Evolutionary conservation across 371 early-diverging fungal species (phyloP).

Genomic region (Saksenaea vasiformis): DNA sequence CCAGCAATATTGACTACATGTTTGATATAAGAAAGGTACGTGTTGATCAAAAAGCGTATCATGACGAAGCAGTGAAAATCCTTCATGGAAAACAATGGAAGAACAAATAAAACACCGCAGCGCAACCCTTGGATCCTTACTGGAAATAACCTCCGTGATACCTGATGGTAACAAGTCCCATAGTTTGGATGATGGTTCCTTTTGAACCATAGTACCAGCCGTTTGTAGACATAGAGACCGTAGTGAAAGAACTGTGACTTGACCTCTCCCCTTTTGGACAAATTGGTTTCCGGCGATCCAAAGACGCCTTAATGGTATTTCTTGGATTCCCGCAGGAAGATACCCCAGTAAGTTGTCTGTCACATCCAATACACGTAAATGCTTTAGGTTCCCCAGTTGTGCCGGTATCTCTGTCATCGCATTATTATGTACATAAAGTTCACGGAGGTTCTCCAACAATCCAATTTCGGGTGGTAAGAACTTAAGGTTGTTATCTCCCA

Average conservation of each 20-base stretch:
- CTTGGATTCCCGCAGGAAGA: constrained; percentile 48
- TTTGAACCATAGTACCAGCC: background rate
- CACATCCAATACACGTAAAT: constrained; percentile 56
- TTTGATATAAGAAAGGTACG: constrained; percentile 8
- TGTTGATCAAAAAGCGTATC: background rate
- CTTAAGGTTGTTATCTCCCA: constrained; percentile 87
- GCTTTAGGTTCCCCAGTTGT: constrained; percentile 57
- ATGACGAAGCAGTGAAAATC: constrained; percentile 10
- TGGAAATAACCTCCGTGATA: constrained; percentile 8
- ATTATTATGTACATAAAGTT: constrained; percentile 94
- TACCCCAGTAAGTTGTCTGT: constrained; percentile 53
- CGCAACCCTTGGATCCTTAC: constrained; percentile 11
- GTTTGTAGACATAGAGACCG: constrained; percentile 11
- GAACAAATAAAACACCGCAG: constrained; percentile 10
- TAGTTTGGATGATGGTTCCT: background rate
- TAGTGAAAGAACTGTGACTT: constrained; percentile 5
- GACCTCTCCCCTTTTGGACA: background rate
- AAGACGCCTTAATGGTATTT: constrained; percentile 23
- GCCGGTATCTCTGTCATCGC: constrained; percentile 80
- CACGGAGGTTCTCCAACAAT: constrained; percentile 73
- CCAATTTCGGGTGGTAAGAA: constrained; percentile 89
- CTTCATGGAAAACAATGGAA: constrained; percentile 14
- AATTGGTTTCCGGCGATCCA: constrained; percentile 53
- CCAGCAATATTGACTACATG: constrained; percentile 21
- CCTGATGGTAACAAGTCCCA: constrained; percentile 1